Evolutionary conservation across 2,329 filamentous ascomycete genomes (phyloP).

Genomic region (Microsporum audouinii): DNA sequence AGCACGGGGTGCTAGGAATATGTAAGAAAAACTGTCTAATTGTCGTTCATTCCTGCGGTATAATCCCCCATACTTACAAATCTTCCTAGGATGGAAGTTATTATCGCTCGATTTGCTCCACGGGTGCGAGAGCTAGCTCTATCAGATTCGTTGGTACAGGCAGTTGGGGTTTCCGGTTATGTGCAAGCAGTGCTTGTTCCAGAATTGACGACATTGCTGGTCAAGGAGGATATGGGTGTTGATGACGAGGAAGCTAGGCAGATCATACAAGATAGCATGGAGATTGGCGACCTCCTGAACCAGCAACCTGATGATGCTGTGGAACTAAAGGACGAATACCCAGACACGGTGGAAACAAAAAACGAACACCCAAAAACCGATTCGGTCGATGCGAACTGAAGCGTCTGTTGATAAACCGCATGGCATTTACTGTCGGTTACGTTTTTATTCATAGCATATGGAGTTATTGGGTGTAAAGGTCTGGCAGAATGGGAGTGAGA

Average conservation of each 20-base stretch:
- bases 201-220: conserved; percentile 48
- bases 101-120: conserved; percentile 50
- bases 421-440: background rate
- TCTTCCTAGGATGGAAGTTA: conserved; percentile 39
- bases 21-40: conserved; percentile 41
- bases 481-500: background rate
- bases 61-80: conserved; percentile 2
- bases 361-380: background rate
- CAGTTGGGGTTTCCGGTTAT: conserved; percentile 55
- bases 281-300: conserved; percentile 56
- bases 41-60: conserved; percentile 19
- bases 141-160: conserved; percentile 54
- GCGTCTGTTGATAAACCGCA: background rate
- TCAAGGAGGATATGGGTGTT: conserved; percentile 49
- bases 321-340: conserved; percentile 15
- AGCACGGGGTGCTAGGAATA: conserved; percentile 55
- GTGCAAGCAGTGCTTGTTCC: conserved; percentile 68
- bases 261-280: conserved; percentile 55
- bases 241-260: conserved; percentile 36
- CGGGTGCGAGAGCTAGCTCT: conserved; percentile 52
- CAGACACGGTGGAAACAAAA: background rate
- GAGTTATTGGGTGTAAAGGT: background rate
- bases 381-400: background rate
- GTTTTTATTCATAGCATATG: background rate
- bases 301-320: conserved; percentile 51